A percentile compares a stretch with the other conserved stretches of the same genome.
Evolutionary conservation across 331 rosid species (phyloP).

Genomic region (Phaseolus coccineus): DNA sequence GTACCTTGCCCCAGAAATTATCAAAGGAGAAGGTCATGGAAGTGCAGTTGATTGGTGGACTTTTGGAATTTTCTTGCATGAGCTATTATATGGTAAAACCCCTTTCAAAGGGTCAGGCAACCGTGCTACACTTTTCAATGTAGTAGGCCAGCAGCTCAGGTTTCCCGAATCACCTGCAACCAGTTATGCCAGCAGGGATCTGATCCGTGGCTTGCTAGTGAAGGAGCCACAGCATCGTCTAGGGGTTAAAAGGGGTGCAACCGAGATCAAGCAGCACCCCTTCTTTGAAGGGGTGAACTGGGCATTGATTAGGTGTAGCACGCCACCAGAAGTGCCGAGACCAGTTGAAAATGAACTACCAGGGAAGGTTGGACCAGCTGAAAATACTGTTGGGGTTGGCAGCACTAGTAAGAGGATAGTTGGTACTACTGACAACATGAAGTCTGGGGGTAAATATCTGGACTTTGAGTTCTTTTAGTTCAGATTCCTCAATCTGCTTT

Average conservation of each 20-base stretch:
- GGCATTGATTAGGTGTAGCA: constrained; percentile 97
- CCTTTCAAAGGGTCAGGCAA: constrained; percentile 99
- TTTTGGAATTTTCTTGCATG: constrained; percentile 96
- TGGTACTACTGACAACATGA: constrained; percentile 82
- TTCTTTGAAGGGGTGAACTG: constrained; percentile 99
- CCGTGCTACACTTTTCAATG: constrained; percentile 97
- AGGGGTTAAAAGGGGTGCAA: constrained; percentile 97
- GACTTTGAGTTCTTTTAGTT: constrained; percentile 98
- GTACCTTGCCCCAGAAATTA: constrained; percentile 97
- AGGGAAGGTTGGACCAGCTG: constrained; percentile 69
- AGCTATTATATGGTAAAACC: constrained; percentile 88
- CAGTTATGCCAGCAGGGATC: constrained; percentile 90
- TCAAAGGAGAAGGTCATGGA: constrained; percentile 99
- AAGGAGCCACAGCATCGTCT: constrained; percentile 98
- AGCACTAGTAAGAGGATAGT: constrained; percentile 85
- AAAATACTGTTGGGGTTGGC: constrained; percentile 61
- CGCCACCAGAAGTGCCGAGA: constrained; percentile 98
- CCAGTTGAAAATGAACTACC: constrained; percentile 75
- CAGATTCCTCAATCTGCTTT: constrained; percentile 48
- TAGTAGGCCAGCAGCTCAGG: constrained; percentile 94
- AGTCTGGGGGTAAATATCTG: constrained; percentile 93
- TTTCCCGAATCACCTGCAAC: constrained; percentile 93
- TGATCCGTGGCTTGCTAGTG: constrained; percentile 88
- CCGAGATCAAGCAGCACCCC: constrained; percentile 97
- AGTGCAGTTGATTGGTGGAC: constrained; percentile 99